These are phyloP conservation scores for Blastocystis sp. DNA, from an alignment of 352 stramenopile genomes.

Conservation along the genomic window DNA sequence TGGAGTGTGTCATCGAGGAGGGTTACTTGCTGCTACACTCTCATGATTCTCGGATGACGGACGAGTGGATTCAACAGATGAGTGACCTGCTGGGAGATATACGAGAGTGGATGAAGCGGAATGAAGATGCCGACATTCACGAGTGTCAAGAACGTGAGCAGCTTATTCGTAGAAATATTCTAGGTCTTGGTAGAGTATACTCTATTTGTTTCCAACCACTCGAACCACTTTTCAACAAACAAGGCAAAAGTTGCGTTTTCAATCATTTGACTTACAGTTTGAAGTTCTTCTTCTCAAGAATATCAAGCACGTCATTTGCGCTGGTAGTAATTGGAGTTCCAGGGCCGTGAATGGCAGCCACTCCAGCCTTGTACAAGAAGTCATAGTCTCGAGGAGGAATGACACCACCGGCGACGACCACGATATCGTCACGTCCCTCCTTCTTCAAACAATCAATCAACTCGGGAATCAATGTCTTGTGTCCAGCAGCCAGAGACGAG, in stretches of 20 bases:
- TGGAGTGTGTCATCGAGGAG: slow-evolving; percentile 42
- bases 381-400: slow-evolving; percentile 92
- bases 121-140: neutral
- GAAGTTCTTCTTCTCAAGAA: slow-evolving; percentile 60
- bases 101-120: slow-evolving; percentile 27
- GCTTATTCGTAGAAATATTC: slow-evolving; percentile 22
- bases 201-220: neutral
- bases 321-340: slow-evolving; percentile 82
- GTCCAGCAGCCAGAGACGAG: slow-evolving; percentile 81
- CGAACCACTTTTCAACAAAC: neutral
- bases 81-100: neutral
- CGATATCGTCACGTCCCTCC: slow-evolving; percentile 81
- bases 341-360: slow-evolving; percentile 85
- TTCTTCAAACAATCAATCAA: slow-evolving; percentile 83
- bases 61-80: slow-evolving; percentile 31
- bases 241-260: slow-evolving; percentile 6
- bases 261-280: slow-evolving; percentile 25
- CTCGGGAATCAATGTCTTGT: slow-evolving; percentile 86
- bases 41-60: neutral
- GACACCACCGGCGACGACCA: slow-evolving; percentile 87
- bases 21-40: neutral
- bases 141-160: slow-evolving; percentile 17
- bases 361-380: slow-evolving; percentile 82
- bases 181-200: neutral
- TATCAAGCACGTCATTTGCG: slow-evolving; percentile 64